A percentile compares a stretch with the other conserved stretches of the same genome.
Conservation (phyloP, 163 green algal genomes). For the Dunaliella salina region DNA sequence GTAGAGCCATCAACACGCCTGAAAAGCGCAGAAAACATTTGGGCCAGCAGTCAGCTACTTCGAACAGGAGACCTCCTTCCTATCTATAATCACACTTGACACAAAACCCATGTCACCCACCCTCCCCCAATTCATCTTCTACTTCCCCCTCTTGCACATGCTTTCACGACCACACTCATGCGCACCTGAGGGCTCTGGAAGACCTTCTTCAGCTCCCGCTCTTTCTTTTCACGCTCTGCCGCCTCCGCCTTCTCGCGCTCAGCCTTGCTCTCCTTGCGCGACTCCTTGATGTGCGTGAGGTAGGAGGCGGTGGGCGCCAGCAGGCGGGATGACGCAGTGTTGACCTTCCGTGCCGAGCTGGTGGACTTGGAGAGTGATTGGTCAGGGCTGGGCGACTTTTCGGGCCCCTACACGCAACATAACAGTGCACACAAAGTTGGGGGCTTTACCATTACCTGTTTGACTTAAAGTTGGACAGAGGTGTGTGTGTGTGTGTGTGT, state of each 20-base stretch:
- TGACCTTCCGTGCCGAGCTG: neutral
- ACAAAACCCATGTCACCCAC: too few relatives aligned
- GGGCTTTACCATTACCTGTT: too few relatives aligned
- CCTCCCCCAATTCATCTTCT: too few relatives aligned
- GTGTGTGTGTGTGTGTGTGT: slow-evolving; percentile 1
- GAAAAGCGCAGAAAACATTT: too few relatives aligned
- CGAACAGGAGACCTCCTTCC: too few relatives aligned
- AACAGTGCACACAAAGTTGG: neutral
- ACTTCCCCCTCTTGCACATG: neutral
- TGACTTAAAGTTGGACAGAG: too few relatives aligned
- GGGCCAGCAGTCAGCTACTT: too few relatives aligned
- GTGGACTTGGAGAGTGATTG: neutral
- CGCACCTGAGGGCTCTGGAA: slow-evolving; percentile 11
- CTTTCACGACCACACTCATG: neutral
- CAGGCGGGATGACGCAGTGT: slow-evolving; percentile 18
- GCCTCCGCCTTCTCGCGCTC: neutral
- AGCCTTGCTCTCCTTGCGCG: slow-evolving; percentile 14
- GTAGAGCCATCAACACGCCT: too few relatives aligned
- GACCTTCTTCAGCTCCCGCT: slow-evolving; percentile 13
- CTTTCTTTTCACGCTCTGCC: slow-evolving; percentile 9
- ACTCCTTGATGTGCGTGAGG: slow-evolving; percentile 23
- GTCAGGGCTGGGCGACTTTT: neutral
- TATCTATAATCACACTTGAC: too few relatives aligned
- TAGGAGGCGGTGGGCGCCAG: slow-evolving; percentile 40
- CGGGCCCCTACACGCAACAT: neutral